phyloP scores from a whole-genome alignment of 2,329 filamentous ascomycete genomes.

The Claviceps fusiformis region DNA sequence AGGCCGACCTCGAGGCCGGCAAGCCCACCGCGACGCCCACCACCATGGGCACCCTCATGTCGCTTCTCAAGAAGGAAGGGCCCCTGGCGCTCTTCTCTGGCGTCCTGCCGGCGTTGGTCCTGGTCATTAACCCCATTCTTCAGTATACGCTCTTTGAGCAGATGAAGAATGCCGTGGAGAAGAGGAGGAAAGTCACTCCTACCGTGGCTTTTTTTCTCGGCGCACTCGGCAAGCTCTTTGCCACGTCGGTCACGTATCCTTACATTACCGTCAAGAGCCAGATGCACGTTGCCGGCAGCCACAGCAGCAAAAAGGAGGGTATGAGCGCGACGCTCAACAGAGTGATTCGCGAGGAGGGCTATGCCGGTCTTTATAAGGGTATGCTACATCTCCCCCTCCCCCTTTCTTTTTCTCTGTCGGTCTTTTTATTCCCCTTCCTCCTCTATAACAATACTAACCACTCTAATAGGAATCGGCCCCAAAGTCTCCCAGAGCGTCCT shows the following conservation, averaged over 20 bases:
- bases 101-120: constrained; percentile 78
- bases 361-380: constrained; percentile 85
- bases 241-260: constrained; percentile 87
- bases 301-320: constrained; percentile 63
- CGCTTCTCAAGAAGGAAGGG: constrained; percentile 73
- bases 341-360: constrained; percentile 83
- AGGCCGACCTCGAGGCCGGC: constrained; percentile 29
- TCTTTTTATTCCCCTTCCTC: not conserved
- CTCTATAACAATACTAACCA: constrained; percentile 3
- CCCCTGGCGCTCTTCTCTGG: constrained; percentile 77
- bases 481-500: constrained; percentile 96
- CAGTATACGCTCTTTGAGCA: constrained; percentile 99
- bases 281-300: constrained; percentile 73
- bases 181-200: constrained; percentile 58
- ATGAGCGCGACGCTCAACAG: constrained; percentile 65
- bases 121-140: constrained; percentile 95
- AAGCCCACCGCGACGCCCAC: constrained; percentile 36
- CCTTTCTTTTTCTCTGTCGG: not conserved
- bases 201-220: constrained; percentile 82
- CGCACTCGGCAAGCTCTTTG: constrained; percentile 85
- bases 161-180: constrained; percentile 83
- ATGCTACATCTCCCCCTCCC: constrained; percentile 5
- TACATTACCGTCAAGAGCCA: constrained; percentile 98
- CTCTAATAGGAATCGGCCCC: constrained; percentile 63
- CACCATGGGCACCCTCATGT: constrained; percentile 68